phyloP scores from a whole-genome alignment of 2,329 filamentous ascomycete species.

The Fusarium torulosum region DNA sequence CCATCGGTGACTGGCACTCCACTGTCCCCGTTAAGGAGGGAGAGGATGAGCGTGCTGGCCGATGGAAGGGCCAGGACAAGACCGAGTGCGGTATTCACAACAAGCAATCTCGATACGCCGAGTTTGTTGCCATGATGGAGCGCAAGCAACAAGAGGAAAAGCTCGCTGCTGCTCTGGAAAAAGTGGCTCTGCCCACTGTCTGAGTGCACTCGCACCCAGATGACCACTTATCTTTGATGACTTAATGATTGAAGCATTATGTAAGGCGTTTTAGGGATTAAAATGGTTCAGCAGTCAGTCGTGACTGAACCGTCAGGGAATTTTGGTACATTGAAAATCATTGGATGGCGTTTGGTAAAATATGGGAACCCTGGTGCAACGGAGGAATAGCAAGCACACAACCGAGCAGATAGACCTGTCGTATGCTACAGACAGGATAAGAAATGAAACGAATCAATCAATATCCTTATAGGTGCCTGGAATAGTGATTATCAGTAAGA shows the following conservation, averaged over 20 bases:
- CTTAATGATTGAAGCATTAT: constrained; percentile 48
- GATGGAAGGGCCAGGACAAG: constrained; percentile 97
- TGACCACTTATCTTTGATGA: constrained; percentile 42
- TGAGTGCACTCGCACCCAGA: constrained; percentile 43
- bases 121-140: constrained; percentile 82
- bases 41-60: constrained; percentile 94
- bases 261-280: constrained; percentile 46
- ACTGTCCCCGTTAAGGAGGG: constrained; percentile 89
- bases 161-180: constrained; percentile 48
- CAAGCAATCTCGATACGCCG: constrained; percentile 91
- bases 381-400: constrained; percentile 29
- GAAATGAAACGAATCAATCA: constrained; percentile 28
- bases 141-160: constrained; percentile 70
- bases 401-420: constrained; percentile 27
- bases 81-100: constrained; percentile 99
- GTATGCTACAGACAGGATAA: constrained; percentile 30
- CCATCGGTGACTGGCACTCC: constrained; percentile 97
- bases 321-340: constrained; percentile 31
- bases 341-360: constrained; percentile 44
- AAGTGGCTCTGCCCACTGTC: constrained; percentile 47
- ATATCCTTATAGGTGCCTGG: background rate
- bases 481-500: constrained; percentile 2
- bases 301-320: constrained; percentile 18
- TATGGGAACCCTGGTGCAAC: constrained; percentile 16
- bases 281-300: constrained; percentile 26